Base-by-base conservation (phyloP, 2,329 filamentous ascomycete species). In the Aaosphaeria arxii region DNA sequence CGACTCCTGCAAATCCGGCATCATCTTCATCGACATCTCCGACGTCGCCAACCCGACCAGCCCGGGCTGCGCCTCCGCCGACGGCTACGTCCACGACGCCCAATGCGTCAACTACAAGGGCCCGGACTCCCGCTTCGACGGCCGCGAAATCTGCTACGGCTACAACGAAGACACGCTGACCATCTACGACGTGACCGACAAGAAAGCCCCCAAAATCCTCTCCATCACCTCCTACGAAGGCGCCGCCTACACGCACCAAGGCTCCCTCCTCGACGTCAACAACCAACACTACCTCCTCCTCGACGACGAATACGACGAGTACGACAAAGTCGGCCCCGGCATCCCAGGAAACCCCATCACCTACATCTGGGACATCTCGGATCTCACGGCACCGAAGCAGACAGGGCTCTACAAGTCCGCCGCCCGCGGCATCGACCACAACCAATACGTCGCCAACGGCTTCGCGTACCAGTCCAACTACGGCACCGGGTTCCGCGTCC, bases 31-130 rank as follows among this genome's bases (percentile, higher is more conserved):
- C 54, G 78, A 84, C 61, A 71, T 84, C 30, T 72, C 71, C 4
- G 74, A 83, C 53, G 73, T 79, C 9, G 65, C 74, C 6, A 81
- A 80, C 49, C 77, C 80, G 4, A 76, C 70, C 11, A 75, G 71
- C 24, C 76, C 78, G 5, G 81, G 81, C 40, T 84, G 80, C 57
- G 77, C 77, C 6, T 71, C 74, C 17, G 58, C 73, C 13, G 81
- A 83, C 59, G 80, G 80, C 35, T 84, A 84, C 59, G 80, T 83
- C 11, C 81, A 84, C 62, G 81, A 84, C 55, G 81, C 81, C 2
- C 80, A 84, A 64, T 84, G 81, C 61, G 67, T 84, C 36, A 73
- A 77, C 50, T 81, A 80, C 66, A 73, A 71, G 6, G 79, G 80
- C 0, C 78, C 79, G 1, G 75, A 81, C 50, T 64, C 62, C 28